These are phyloP conservation scores for Hypsizygus ulmarius DNA, from an alignment of 1,284 basidiomycete genomes.

Conservation along the genomic window DNA sequence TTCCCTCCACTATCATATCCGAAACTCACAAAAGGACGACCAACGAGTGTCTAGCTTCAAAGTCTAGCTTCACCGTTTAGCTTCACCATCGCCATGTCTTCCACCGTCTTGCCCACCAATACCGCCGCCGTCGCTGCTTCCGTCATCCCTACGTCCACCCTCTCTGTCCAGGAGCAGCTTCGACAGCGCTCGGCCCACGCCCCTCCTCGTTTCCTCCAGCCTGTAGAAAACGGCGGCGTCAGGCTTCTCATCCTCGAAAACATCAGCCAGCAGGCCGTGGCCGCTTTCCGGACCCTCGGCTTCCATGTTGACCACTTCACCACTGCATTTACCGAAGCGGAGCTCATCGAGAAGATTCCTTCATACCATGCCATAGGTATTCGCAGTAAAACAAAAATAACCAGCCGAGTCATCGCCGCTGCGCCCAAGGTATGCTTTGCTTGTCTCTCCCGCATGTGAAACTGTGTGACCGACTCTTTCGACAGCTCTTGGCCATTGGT, in stretches of 20 bases:
- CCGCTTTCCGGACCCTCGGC: slow-evolving; percentile 79
- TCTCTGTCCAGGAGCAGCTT: slow-evolving; percentile 40
- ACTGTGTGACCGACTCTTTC: not conserved
- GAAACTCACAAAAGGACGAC: slow-evolving; percentile 11
- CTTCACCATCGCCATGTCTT: not conserved
- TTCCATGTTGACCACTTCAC: slow-evolving; percentile 92
- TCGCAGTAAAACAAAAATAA: slow-evolving; percentile 96
- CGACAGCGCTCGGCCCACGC: too few species aligned
- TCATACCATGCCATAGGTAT: slow-evolving; percentile 96
- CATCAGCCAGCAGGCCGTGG: slow-evolving; percentile 90
- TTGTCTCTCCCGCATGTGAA: slow-evolving; percentile 1
- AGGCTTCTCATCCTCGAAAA: slow-evolving; percentile 90
- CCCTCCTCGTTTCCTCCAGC: slow-evolving; percentile 47
- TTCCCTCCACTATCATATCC: slow-evolving; percentile 10
- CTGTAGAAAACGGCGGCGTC: slow-evolving; percentile 73
- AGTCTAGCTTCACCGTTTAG: too few species aligned
- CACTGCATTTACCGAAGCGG: slow-evolving; percentile 88
- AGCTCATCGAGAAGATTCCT: slow-evolving; percentile 86
- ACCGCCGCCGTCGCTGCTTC: slow-evolving; percentile 51
- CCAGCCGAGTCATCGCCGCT: slow-evolving; percentile 83
- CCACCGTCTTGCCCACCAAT: slow-evolving; percentile 36
- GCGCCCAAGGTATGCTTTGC: slow-evolving; percentile 64
- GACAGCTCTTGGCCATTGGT: slow-evolving; percentile 92
- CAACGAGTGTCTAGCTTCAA: not conserved
- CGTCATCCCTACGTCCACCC: slow-evolving; percentile 29